phyloP scores from a whole-genome alignment of 192 early-diverging fungal species.

The Linnemannia zychae region DNA sequence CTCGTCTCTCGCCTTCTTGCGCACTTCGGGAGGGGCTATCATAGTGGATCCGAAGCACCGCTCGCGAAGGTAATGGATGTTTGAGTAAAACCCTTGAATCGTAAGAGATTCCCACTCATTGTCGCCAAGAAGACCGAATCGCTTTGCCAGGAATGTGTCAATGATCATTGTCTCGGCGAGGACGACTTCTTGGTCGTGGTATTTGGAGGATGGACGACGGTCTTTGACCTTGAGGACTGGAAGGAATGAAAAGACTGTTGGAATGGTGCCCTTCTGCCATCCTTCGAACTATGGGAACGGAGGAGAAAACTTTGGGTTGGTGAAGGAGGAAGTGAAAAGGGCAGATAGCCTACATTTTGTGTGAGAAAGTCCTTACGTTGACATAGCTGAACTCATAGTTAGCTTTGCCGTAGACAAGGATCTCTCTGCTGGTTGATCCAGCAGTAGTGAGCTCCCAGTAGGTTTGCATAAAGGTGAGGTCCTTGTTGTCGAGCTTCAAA shows the following conservation, averaged over 20 bases:
- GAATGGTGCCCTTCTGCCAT: conserved; percentile 8
- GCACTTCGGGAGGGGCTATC: not conserved
- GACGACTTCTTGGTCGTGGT: conserved; percentile 18
- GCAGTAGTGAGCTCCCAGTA: conserved; percentile 37
- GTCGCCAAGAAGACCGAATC: conserved; percentile 37
- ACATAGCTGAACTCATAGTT: not conserved
- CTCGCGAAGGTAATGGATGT: conserved; percentile 35
- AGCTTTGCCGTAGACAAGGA: conserved; percentile 18
- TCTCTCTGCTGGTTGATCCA: conserved; percentile 26
- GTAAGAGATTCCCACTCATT: conserved; percentile 30
- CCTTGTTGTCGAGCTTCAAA: conserved; percentile 29
- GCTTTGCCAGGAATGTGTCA: conserved; percentile 29
- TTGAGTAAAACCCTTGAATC: conserved; percentile 29
- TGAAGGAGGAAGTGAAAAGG: conserved; percentile 20
- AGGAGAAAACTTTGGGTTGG: not conserved
- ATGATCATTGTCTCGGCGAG: conserved; percentile 36
- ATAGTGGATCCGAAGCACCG: not conserved
- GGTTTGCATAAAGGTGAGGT: conserved; percentile 6
- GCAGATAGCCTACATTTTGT: too few species aligned
- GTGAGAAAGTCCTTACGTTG: not conserved
- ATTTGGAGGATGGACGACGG: not conserved
- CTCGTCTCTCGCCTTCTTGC: not conserved
- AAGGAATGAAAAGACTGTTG: conserved; percentile 27
- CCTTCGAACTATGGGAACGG: not conserved
- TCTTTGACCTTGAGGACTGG: conserved; percentile 27